Conservation (phyloP, 768 basidiomycete species). For the Strobilomyces echinocephalus region DNA sequence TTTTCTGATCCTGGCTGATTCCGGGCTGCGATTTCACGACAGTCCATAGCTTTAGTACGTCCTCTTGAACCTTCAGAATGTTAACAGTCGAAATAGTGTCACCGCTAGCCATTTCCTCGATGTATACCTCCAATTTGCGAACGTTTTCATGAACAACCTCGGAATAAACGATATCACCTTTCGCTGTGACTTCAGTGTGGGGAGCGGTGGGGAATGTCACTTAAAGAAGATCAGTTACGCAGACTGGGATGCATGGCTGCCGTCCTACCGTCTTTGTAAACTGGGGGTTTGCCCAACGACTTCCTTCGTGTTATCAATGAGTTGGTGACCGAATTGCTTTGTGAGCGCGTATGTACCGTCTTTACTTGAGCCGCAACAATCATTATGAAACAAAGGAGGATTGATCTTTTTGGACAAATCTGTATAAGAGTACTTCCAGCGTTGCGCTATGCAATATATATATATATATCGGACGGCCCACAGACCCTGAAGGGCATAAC, state of each 20-base stretch:
- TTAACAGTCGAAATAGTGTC: slow-evolving; percentile 85
- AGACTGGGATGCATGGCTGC: background rate
- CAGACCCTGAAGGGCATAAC: slow-evolving; percentile 96
- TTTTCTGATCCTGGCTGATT: slow-evolving; percentile 96
- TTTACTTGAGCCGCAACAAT: slow-evolving; percentile 70
- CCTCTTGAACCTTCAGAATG: slow-evolving; percentile 96
- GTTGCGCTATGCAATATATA: background rate
- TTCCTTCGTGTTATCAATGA: slow-evolving; percentile 90
- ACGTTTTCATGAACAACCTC: slow-evolving; percentile 96
- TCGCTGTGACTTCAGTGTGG: slow-evolving; percentile 85
- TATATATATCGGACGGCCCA: slow-evolving; percentile 39
- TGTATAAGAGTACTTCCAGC: slow-evolving; percentile 26
- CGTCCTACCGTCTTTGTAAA: slow-evolving; percentile 89
- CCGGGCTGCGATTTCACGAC: slow-evolving; percentile 96
- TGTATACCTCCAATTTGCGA: slow-evolving; percentile 96
- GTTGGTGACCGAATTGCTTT: slow-evolving; percentile 93
- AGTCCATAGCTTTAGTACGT: slow-evolving; percentile 95
- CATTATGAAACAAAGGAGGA: slow-evolving; percentile 78
- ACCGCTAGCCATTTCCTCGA: slow-evolving; percentile 96
- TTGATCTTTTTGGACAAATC: slow-evolving; percentile 99
- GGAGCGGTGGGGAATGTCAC: slow-evolving; percentile 99
- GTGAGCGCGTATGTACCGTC: slow-evolving; percentile 94
- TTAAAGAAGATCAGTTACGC: slow-evolving; percentile 23
- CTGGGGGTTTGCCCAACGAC: slow-evolving; percentile 74
- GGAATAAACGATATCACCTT: slow-evolving; percentile 91